Evolutionary conservation across 768 basidiomycete species (phyloP).

Genomic region (Chalciporus pseudorubinellus): DNA sequence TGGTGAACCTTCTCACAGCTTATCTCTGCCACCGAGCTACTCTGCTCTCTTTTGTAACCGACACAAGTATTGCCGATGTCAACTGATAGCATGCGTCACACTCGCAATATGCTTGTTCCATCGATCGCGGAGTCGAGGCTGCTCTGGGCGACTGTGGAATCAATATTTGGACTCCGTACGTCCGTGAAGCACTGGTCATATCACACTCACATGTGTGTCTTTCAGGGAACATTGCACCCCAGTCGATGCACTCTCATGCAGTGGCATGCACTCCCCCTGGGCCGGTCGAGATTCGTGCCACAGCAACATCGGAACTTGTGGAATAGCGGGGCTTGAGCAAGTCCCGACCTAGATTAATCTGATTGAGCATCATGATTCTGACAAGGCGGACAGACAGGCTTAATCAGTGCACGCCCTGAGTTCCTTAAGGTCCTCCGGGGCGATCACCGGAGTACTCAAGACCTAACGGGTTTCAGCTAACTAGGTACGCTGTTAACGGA

Average conservation of each 20-base stretch:
- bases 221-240: no score
- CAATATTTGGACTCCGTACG: not conserved
- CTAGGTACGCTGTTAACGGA: not conserved
- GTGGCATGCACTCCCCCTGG: no score
- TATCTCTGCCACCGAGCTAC: constrained; percentile 11
- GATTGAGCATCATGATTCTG: constrained; percentile 2
- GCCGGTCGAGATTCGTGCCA: no score
- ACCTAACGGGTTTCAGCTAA: no score
- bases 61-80: not conserved
- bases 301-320: not conserved
- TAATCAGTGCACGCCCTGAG: constrained; percentile 3
- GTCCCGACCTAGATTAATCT: no score
- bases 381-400: constrained; percentile 1
- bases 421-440: no score
- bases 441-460: no score
- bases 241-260: no score
- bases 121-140: not conserved
- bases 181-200: not conserved
- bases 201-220: no score
- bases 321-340: not conserved
- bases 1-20: constrained; percentile 24
- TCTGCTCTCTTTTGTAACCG: no score
- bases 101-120: not conserved
- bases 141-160: not conserved
- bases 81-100: not conserved